Base-by-base conservation (phyloP, 75 land plant species). In the Selaginella tamariscina region DNA sequence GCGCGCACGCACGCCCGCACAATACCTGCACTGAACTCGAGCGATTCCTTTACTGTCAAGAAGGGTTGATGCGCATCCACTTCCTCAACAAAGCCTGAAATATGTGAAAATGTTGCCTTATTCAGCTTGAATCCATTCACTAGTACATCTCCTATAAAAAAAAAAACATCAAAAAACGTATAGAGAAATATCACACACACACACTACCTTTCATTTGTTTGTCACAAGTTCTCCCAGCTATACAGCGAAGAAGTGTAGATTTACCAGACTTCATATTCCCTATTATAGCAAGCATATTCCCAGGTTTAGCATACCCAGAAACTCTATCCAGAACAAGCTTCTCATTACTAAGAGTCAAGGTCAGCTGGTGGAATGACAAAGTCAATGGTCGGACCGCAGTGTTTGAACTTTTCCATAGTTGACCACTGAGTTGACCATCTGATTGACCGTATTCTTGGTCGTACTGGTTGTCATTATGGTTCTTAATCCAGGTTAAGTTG, bases 11-110 rank as follows among this genome's bases (percentile, higher is more conserved):
- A n/a, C n/a, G n/a, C n/a, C n/a, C n/a, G n/a, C n/a, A n/a, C n/a
- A n/a, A n/a, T n/a, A n/a, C n/a, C 62, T n/a, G 75, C 79, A 68
- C 71, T 72, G 59, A 77, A 77, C 13, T 71, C 67, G 54, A 76
- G 69, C n/a, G 78, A 67, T 59, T 76, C 78, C n/a, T 65, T 31
- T n/a, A 76, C 78, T 32, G 78, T 62, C 33, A 75, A 66, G 57
- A 31, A 71, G 5, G 49, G 49, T 15, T 39, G 49, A 71, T 33
- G 65, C 63, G 49, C 66, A 65, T 24, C 71, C 71, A 32, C 32
- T 30, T 1, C 32, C 73, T 27, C 59, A 5, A 59, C 62, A 21
- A 59, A 59, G 8, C 62, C 62, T 9, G 62, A 59, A 5, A 59
- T 5, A 5, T 23, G 62, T 5, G 18, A n/a, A n/a, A 59, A 59